A percentile compares a stretch with the other conserved stretches of the same genome.
These are phyloP conservation scores for Penicillium ucsense DNA, from an alignment of 495 filamentous ascomycete species.

Conservation along the genomic window DNA sequence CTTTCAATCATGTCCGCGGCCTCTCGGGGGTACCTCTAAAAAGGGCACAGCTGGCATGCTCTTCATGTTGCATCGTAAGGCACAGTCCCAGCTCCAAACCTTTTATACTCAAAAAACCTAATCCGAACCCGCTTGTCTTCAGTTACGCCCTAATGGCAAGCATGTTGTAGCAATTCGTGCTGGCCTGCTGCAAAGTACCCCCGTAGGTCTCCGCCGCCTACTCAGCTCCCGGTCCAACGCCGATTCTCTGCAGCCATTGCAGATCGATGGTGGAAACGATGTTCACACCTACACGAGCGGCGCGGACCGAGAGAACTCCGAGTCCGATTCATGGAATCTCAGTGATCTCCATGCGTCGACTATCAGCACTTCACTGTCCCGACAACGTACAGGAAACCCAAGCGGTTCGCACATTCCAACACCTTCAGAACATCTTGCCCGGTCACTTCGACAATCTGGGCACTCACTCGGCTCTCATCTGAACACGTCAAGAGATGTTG, in stretches of 20 bases:
- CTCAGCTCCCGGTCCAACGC: background rate
- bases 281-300: background rate
- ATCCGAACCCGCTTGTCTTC: background rate
- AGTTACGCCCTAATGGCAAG: constrained; percentile 1
- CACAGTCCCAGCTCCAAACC: background rate
- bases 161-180: background rate
- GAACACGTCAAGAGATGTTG: background rate
- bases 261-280: too few species aligned
- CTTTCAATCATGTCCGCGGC: constrained; percentile 33
- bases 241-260: background rate
- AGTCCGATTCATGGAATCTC: background rate
- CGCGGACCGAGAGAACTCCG: background rate
- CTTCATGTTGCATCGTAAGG: constrained; percentile 22
- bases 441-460: constrained; percentile 22
- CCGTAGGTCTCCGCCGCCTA: constrained; percentile 1
- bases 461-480: constrained; percentile 8
- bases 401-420: constrained; percentile 10
- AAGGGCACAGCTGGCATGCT: constrained; percentile 21
- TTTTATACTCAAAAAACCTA: too few species aligned
- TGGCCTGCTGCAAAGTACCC: constrained; percentile 1
- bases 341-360: background rate
- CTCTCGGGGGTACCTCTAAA: constrained; percentile 32
- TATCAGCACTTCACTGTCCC: background rate
- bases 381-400: background rate
- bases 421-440: constrained; percentile 26